Evolutionary conservation across 257 asterid genomes (phyloP), one percentile per base, ranked within the genome.

Genomic region (Marsdenia floribunda): DNA sequence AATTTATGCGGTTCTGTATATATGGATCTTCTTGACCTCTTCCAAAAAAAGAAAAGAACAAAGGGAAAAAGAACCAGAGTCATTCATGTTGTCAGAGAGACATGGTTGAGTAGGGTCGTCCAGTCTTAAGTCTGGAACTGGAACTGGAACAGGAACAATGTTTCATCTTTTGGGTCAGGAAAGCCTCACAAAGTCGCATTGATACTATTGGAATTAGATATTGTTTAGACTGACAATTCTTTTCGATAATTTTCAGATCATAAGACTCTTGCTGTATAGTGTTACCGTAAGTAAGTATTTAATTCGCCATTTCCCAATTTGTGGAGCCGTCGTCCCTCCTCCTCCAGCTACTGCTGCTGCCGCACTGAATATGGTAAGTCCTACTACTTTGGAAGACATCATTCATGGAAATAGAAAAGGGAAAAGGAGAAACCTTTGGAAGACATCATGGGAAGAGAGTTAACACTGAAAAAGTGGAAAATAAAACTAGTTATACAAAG

Each of bases 1-100:
- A 10, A 35, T 14, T 33, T 60, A 26, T 68, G 42, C 15, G 58
- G 70, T 61, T 72, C 37, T 79, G 86, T 79, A 76, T 75, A 82
- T 75, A 71, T 49, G n/a, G 71, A 64, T 15, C 63, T 68, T 24
- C 63, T 68, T 24, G 60, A 58, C 52, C 71, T 53, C 63, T 44
- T 72, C 19, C 29, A 37, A 38, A 38, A 38, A 46, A 49, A 29
- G 1, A 29, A 29, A 29, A 29, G 33, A 29, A 29, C 1, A 29
- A 29, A 29, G 1, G 33, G 33, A 29, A 29, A 29, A 29, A 29
- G 33, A 9, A 19, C 40, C 70, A 15, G 33, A 11, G 49, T 8
- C 3, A 38, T 35, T 40, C 22, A 13, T 73, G 35, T 13, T 40
- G 52, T 52, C 67, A 37, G 14, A 57, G 55, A n/a, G 68, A n/a